Percentiles rank a stretch among this genome's conserved stretches.
These are phyloP conservation scores for Silybum marianum DNA, from an alignment of 129 eudicot genomes.

Conservation along the genomic window DNA sequence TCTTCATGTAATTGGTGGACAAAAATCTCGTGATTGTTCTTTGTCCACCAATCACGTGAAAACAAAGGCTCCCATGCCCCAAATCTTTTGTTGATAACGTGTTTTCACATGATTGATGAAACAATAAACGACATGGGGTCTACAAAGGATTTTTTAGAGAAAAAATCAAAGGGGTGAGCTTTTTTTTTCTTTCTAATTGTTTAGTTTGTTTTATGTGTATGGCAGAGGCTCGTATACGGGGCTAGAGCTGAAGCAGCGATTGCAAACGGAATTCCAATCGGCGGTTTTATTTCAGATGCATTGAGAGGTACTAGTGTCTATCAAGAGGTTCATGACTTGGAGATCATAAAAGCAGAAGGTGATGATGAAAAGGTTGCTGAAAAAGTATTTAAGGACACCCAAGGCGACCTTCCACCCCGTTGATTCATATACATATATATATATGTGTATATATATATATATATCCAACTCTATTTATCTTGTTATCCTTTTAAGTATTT, in stretches of 20 bases:
- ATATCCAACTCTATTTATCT: neutral
- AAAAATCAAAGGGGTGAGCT: neutral
- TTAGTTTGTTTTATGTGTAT: neutral
- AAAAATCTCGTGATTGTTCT: neutral
- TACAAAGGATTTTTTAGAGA: neutral
- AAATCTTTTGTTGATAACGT: too few relatives aligned
- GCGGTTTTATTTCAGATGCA: conserved; percentile 84
- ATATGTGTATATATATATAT: too few relatives aligned
- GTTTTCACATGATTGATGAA: too few relatives aligned
- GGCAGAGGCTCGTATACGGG: conserved; percentile 87
- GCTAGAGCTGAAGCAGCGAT: conserved; percentile 94
- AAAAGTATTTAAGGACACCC: conserved; percentile 85
- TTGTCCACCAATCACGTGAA: neutral
- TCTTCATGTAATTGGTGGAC: neutral
- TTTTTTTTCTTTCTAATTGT: neutral
- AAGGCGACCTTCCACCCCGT: conserved; percentile 47
- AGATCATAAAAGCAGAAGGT: conserved; percentile 79
- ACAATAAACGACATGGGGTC: neutral
- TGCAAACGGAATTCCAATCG: conserved; percentile 63
- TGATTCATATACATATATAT: too few relatives aligned
- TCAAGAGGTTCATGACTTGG: conserved; percentile 63
- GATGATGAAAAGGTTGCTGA: conserved; percentile 64
- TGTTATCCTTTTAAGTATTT: neutral
- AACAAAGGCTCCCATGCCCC: too few relatives aligned
- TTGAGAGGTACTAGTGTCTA: conserved; percentile 74